Base-by-base conservation (phyloP, 345 rosid species). In the Pseudoturritis turrita region DNA sequence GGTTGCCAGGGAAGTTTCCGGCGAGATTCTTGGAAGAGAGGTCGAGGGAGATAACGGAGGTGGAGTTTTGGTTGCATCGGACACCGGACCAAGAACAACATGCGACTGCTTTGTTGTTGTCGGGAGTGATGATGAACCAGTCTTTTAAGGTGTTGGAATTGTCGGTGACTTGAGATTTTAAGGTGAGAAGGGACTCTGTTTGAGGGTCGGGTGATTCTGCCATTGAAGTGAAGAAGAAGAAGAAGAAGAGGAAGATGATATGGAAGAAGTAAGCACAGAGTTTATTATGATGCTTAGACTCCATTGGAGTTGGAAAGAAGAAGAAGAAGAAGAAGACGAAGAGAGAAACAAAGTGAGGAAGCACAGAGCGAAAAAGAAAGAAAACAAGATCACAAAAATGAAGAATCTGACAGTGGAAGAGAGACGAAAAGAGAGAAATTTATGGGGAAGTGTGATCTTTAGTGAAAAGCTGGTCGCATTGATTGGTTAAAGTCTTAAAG, bases 31-130 rank as follows among this genome's bases (percentile, higher is more conserved):
- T 88, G 77, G 58, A 58, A 11, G 95, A 88, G 60, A 94, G 84
- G 77, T 94, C 78, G 46, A 94, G 53, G 47, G 83, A 84, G 74
- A 84, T 49, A 26, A 91, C 83, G 31, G 75, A 37, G 3, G 93
- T 84, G 37, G 85, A 82, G 78, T 87, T 81, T 25, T 79, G 72
- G 84, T 84, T 73, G 75, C 98, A 94, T 66, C 71, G 75, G 54
- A 94, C 88, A 33, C 90, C 92, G 2, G 96, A 82, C 97, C 98
- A 94, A 64, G 93, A 89, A 83, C 98, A 94, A 73, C 97, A 94
- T 1, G 91, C 83, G 56, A 66, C 15, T 53, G 3, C 62, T 74
- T 51, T 28, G 64, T 54, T 33, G 64, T 6, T 63, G 56, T 72
- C 82, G 35, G 83, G 51, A 58, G 80, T 76, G 28, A 83, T 82